Conservation (phyloP, 768 basidiomycete genomes). For the Imleria badia region DNA sequence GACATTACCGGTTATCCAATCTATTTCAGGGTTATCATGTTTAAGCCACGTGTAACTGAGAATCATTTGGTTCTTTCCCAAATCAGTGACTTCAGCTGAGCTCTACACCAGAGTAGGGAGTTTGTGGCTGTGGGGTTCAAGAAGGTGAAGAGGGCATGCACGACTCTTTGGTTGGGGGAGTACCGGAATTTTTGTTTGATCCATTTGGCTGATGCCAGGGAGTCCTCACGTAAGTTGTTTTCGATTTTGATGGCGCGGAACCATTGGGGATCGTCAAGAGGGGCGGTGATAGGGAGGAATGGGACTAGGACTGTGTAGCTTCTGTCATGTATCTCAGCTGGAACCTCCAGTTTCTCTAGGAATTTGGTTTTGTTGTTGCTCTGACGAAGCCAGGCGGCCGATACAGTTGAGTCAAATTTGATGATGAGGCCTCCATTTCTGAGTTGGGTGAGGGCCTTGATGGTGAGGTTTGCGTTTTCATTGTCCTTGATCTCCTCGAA, state of each 20-base stretch:
- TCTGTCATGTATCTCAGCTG: not conserved
- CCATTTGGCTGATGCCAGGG: no score
- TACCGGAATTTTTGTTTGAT: no score
- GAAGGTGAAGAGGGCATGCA: no score
- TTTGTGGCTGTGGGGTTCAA: no score
- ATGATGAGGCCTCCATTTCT: not conserved
- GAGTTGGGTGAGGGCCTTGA: not conserved
- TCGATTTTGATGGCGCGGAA: not conserved
- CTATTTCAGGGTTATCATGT: no score
- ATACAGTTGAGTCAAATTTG: not conserved
- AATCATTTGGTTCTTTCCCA: no score
- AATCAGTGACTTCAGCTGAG: no score
- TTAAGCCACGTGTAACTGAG: no score
- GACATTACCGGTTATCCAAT: no score
- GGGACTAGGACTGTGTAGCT: not conserved
- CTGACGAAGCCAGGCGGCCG: rapidly evolving
- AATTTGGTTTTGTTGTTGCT: not conserved
- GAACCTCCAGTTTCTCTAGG: not conserved
- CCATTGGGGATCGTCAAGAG: not conserved
- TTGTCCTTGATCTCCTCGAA: not conserved
- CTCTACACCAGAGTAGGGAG: no score
- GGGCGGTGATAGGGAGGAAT: not conserved
- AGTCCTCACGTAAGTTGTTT: not conserved
- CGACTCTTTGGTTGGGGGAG: no score
- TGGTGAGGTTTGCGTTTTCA: rapidly evolving